phyloP scores from a whole-genome alignment of 768 basidiomycete genomes.

The Boletus eberwhitei region DNA sequence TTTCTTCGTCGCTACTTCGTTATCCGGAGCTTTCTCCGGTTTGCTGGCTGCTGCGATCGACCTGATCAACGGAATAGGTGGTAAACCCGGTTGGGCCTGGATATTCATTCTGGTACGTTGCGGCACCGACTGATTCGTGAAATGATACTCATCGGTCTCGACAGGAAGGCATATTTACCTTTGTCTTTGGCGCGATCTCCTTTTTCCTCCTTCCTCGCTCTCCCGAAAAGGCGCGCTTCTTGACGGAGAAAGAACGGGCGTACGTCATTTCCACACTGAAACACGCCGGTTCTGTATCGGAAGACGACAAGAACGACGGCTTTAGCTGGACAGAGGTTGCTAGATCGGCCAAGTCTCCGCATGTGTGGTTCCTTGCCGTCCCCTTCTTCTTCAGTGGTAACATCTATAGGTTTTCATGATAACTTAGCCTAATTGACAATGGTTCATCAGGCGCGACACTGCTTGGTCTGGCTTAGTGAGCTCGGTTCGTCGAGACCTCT shows the following conservation, averaged over 20 bases:
- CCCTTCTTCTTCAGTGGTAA: constrained; percentile 53
- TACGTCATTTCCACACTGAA: constrained; percentile 36
- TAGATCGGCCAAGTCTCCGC: constrained; percentile 47
- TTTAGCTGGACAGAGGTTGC: constrained; percentile 60
- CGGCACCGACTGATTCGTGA: not conserved
- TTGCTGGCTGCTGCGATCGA: constrained; percentile 58
- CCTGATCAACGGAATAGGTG: constrained; percentile 49
- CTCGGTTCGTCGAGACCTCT: not conserved
- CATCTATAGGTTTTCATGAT: not conserved
- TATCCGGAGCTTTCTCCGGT: constrained; percentile 62
- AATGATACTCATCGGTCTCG: not conserved
- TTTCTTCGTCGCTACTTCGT: constrained; percentile 44
- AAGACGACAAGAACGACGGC: constrained; percentile 39
- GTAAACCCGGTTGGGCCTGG: constrained; percentile 60
- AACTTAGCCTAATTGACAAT: not conserved
- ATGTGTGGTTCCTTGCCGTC: constrained; percentile 50
- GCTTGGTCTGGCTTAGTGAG: constrained; percentile 25
- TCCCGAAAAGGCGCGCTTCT: constrained; percentile 46
- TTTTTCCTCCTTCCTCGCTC: constrained; percentile 49
- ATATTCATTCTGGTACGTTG: constrained; percentile 48
- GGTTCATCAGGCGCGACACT: constrained; percentile 14
- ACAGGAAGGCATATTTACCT: constrained; percentile 61
- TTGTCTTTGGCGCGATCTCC: constrained; percentile 49
- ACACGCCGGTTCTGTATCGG: constrained; percentile 30
- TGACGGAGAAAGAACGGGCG: constrained; percentile 49